Evolutionary conservation across 257 asterid species (phyloP).

Genomic region (Oldenlandia corymbosa): DNA sequence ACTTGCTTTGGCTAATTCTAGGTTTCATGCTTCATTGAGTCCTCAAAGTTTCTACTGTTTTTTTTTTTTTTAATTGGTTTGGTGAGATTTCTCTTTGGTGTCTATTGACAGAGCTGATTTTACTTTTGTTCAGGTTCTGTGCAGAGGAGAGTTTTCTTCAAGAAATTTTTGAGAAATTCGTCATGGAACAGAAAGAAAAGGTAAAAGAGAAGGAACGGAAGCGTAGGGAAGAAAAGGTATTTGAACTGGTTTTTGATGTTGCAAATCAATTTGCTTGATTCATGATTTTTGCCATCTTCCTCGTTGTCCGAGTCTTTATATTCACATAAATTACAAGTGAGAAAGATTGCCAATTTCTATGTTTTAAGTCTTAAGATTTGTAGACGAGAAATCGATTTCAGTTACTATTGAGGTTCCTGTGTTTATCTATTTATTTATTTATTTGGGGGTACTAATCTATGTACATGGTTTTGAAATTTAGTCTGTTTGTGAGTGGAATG

Average conservation of each 20-base stretch:
- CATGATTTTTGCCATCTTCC: too few relatives aligned
- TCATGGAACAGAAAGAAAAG: constrained; percentile 58
- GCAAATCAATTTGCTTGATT: too few relatives aligned
- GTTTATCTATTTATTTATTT: too few relatives aligned
- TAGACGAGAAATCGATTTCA: too few relatives aligned
- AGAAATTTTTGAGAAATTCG: constrained; percentile 58
- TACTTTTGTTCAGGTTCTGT: constrained; percentile 49
- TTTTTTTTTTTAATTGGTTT: background rate
- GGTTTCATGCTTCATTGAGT: background rate
- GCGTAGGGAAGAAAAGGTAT: constrained; percentile 85
- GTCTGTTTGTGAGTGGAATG: too few relatives aligned
- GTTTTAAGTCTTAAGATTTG: too few relatives aligned
- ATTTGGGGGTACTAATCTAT: too few relatives aligned
- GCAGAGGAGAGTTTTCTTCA: constrained; percentile 62
- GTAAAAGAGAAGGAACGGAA: constrained; percentile 74
- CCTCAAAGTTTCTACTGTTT: background rate
- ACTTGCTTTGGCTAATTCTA: background rate
- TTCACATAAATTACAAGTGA: too few relatives aligned
- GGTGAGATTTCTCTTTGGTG: constrained; percentile 3
- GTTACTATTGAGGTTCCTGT: too few relatives aligned
- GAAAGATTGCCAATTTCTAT: too few relatives aligned
- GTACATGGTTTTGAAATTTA: too few relatives aligned
- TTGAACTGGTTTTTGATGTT: constrained; percentile 7
- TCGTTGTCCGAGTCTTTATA: background rate
- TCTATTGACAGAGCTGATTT: background rate